Evolutionary conservation across 306 rosid species (phyloP), one percentile per base, ranked within the genome.

Genomic region (Prunus mongolica): DNA sequence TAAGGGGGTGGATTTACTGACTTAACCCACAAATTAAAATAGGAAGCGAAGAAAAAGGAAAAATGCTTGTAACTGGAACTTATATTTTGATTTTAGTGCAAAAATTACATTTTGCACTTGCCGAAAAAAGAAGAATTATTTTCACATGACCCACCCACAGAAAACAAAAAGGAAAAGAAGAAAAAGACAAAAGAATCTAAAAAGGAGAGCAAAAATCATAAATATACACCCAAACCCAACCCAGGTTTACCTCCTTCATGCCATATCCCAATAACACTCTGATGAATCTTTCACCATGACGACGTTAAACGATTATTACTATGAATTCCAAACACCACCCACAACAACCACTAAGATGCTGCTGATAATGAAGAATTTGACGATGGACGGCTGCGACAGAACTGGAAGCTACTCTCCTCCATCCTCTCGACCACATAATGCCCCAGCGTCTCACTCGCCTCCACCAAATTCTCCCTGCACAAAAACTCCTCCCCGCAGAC

Each of bases 391-490:
- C 73, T 89, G 73, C 86, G 91, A 24, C 99, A 96, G 84, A 83
- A 96, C 24, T 92, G 96, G 70, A 86, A 85, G 77, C 90, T 87
- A 5, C 52, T 86, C 73, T 81, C 89, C 41, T 95, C 97, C 98
- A 95, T 92, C 68, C 82, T 91, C 74, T 92, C 99, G 73, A 95
- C 45, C 38, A 95, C 92, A 45, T 86, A 95, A 73, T 95, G 99
- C 0, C 96, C 99, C 65, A 95, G 78, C 27, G 60, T 84, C 13
- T 82, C 88, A n/a, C 65, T 87, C 9, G 75, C 87, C 69, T 95
- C 99, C 79, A 92, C 91, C 89, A 95, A 76, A 79, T 95, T 95
- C 79, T 92, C 91, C 3, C 27, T 74, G 50, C 99, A 95, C 46
- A 95, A 68, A 78, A 95, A 95, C 87, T 95, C 98, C 55, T 89